A percentile compares a stretch with the other conserved stretches of the same genome.
Conservation (phyloP, 108 stramenopile species). For the Craspedostauros australis region DNA sequence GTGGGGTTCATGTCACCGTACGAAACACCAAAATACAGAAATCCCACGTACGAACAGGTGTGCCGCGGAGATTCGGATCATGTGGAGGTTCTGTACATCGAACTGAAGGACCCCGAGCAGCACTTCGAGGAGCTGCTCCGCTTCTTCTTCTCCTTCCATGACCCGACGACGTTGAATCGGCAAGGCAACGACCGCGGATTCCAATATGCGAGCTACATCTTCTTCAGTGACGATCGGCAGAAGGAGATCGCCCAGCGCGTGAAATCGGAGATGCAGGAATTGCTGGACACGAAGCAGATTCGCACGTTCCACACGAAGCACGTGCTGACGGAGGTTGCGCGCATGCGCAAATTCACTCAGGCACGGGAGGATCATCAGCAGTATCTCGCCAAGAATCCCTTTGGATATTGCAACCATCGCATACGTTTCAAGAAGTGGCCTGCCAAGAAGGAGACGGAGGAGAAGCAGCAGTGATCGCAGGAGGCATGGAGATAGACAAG, state of each 20-base stretch:
- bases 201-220: constrained; percentile 67
- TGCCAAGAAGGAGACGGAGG: too few relatives aligned
- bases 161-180: constrained; percentile 65
- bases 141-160: constrained; percentile 66
- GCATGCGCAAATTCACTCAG: constrained; percentile 15
- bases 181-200: constrained; percentile 69
- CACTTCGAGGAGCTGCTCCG: constrained; percentile 45
- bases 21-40: constrained; percentile 5
- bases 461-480: too few relatives aligned
- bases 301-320: constrained; percentile 2
- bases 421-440: constrained; percentile 33
- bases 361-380: constrained; percentile 48
- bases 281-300: constrained; percentile 6
- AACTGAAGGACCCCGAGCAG: constrained; percentile 27
- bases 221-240: constrained; percentile 44
- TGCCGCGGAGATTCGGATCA: constrained; percentile 44
- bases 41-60: constrained; percentile 50
- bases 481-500: too few relatives aligned
- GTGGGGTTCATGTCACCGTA: constrained; percentile 57
- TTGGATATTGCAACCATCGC: constrained; percentile 42
- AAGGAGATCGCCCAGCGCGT: constrained; percentile 28
- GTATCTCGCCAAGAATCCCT: constrained; percentile 40
- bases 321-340: constrained; percentile 20
- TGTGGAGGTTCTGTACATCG: constrained; percentile 47
- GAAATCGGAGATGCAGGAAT: constrained; percentile 17